These are phyloP conservation scores for Wickerhamomyces sydowiorum DNA, from an alignment of 805 yeast species.

Conservation along the genomic window DNA sequence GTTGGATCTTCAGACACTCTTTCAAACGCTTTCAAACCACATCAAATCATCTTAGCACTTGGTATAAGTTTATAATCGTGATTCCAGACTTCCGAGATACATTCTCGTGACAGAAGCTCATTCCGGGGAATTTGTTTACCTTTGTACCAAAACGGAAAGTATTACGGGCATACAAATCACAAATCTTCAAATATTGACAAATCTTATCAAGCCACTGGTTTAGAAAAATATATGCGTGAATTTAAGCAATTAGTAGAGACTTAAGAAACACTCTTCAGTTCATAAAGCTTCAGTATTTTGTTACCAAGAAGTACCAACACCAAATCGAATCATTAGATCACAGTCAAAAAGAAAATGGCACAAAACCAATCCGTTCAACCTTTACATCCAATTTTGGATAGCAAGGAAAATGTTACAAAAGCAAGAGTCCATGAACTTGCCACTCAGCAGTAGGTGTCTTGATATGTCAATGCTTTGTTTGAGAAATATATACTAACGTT, in stretches of 20 bases:
- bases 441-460: slow-evolving; percentile 20
- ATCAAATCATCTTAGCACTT: no score
- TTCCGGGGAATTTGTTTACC: slow-evolving; percentile 2
- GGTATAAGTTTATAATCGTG: no score
- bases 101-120: not conserved
- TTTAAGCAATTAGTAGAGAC: not conserved
- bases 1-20: no score
- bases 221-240: not conserved
- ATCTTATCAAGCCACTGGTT: no score
- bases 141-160: slow-evolving; percentile 3
- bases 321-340: no score
- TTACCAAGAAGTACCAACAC: no score
- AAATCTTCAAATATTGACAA: no score
- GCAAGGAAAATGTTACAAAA: slow-evolving; percentile 21
- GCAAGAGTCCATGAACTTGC: slow-evolving; percentile 24
- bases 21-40: no score
- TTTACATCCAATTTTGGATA: slow-evolving; percentile 23
- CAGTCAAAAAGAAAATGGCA: slow-evolving; percentile 7
- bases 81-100: not conserved
- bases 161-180: not conserved
- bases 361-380: slow-evolving; percentile 20
- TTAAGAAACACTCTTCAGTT: no score
- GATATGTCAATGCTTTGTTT: no score
- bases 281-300: no score
- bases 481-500: slow-evolving; percentile 4